Conservation (phyloP, 2,329 filamentous ascomycete genomes). For the Colletotrichum karsti region DNA sequence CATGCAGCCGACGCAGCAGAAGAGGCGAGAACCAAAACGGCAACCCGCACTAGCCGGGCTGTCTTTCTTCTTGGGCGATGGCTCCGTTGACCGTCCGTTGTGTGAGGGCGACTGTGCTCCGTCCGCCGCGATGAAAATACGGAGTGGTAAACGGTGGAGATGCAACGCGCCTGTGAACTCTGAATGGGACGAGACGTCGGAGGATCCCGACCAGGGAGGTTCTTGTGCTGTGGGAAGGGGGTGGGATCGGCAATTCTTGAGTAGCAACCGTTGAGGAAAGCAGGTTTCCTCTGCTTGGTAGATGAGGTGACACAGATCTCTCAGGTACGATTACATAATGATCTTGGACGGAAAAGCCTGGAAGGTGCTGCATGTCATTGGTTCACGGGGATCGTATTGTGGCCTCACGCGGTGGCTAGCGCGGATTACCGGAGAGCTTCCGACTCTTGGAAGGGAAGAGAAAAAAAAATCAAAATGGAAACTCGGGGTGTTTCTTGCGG, state of each 20-base stretch:
- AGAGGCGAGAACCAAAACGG: no score
- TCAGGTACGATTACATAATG: neutral
- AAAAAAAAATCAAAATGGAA: neutral
- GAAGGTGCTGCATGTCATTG: neutral
- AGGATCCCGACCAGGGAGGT: neutral
- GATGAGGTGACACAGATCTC: constrained; percentile 15
- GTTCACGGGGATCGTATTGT: neutral
- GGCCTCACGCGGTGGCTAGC: neutral
- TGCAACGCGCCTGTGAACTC: neutral
- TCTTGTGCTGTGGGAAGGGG: neutral
- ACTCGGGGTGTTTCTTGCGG: neutral
- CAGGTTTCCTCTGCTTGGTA: neutral
- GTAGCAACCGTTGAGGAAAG: neutral
- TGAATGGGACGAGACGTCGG: constrained; percentile 9
- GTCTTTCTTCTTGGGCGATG: neutral
- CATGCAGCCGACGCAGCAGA: no score
- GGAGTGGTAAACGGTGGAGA: neutral
- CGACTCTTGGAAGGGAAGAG: no score
- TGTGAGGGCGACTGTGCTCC: neutral
- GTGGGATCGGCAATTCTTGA: neutral
- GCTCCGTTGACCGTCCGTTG: neutral
- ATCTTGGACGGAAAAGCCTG: neutral
- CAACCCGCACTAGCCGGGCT: neutral
- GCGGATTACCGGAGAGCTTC: neutral
- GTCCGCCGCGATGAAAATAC: neutral